phyloP scores from a whole-genome alignment of 495 filamentous ascomycete genomes.

The Evansstolkia leycettana region DNA sequence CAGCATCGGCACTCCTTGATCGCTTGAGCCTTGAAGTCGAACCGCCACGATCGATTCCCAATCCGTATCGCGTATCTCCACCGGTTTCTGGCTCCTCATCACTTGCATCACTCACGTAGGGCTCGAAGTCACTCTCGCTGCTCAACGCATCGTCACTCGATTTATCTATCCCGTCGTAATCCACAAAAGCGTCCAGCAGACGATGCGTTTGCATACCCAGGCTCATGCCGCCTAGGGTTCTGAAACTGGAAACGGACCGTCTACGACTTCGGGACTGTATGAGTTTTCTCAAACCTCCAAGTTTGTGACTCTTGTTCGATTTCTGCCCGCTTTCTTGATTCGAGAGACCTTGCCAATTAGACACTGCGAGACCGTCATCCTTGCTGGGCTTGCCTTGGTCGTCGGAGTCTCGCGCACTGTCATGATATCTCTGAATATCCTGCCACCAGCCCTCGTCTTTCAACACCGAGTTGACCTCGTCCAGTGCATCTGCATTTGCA shows the following conservation, averaged over 20 bases:
- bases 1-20: no score
- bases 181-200: slow-evolving; percentile 51
- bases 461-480: slow-evolving; percentile 45
- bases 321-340: slow-evolving; percentile 39
- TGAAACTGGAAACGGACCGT: slow-evolving; percentile 52
- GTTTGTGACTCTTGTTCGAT: slow-evolving; percentile 23
- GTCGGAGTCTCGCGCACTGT: slow-evolving; percentile 13
- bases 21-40: no score
- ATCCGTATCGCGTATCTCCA: neutral
- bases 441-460: slow-evolving; percentile 74
- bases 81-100: slow-evolving; percentile 8
- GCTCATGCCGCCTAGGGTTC: slow-evolving; percentile 46
- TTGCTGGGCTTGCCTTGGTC: slow-evolving; percentile 7
- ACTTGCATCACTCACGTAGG: slow-evolving; percentile 31
- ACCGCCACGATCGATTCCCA: no score
- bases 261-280: slow-evolving; percentile 38
- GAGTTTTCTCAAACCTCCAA: slow-evolving; percentile 37
- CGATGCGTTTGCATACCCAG: slow-evolving; percentile 71
- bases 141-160: slow-evolving; percentile 33
- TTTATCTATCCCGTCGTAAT: slow-evolving; percentile 34
- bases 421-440: slow-evolving; percentile 51
- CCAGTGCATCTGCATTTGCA: slow-evolving; percentile 29
- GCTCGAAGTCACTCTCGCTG: slow-evolving; percentile 30
- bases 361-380: slow-evolving; percentile 10
- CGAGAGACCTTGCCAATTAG: slow-evolving; percentile 41